Evolutionary conservation across 352 stramenopile species (phyloP).

Genomic region (Globisporangium takayamanum): DNA sequence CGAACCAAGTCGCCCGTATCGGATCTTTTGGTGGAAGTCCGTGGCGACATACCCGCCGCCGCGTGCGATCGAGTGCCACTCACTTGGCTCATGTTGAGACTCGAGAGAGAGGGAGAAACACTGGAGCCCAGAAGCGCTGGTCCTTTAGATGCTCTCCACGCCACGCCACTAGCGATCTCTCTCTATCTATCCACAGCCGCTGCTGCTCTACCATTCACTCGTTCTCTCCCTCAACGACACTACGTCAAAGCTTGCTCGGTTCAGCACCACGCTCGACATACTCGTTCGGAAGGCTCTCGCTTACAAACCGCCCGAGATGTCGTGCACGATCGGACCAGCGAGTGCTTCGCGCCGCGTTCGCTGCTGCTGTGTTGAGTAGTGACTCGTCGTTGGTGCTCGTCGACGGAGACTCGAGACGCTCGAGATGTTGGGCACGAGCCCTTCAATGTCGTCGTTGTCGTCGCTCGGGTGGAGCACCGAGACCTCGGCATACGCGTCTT

Average conservation of each 20-base stretch:
- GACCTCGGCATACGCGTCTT: slow-evolving; percentile 18
- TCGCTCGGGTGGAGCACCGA: slow-evolving; percentile 27
- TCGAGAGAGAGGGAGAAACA: too few species aligned
- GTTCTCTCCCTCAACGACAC: too few species aligned
- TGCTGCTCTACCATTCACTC: neutral
- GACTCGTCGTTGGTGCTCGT: neutral
- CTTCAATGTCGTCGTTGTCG: slow-evolving; percentile 37
- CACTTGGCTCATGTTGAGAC: neutral
- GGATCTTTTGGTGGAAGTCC: too few species aligned
- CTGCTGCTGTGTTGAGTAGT: neutral
- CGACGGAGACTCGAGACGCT: slow-evolving; percentile 9
- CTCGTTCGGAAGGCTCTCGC: neutral
- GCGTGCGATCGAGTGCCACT: neutral
- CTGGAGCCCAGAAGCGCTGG: neutral
- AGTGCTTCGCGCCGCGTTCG: slow-evolving; percentile 1
- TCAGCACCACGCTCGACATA: neutral
- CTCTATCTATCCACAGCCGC: neutral
- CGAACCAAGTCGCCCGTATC: too few species aligned
- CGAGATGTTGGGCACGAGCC: slow-evolving; percentile 26
- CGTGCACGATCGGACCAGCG: slow-evolving; percentile 26
- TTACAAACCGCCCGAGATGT: slow-evolving; percentile 25
- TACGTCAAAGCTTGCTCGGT: neutral
- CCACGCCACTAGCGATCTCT: neutral
- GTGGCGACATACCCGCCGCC: too few species aligned
- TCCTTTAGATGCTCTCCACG: neutral